Conservation (phyloP, 2,329 filamentous ascomycete genomes). For the Sordariomycetes sp. region DNA sequence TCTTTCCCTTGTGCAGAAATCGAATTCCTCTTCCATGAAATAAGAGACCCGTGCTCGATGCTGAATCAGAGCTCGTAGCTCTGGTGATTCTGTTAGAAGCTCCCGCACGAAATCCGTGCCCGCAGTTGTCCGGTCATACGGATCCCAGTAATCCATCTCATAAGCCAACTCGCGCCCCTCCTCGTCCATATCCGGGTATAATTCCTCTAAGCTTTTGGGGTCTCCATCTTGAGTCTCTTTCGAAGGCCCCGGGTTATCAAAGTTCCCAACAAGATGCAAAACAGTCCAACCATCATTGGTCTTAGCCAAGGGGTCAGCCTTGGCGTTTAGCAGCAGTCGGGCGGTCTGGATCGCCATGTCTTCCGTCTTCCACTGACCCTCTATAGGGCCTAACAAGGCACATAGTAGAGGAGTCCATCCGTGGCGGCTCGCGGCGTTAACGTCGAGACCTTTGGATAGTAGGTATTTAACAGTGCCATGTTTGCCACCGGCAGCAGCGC, state of each 20-base stretch:
- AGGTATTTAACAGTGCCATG: conserved; percentile 10
- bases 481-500: conserved; percentile 14
- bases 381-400: too few relatives aligned
- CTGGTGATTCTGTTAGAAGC: background rate
- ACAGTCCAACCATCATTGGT: background rate
- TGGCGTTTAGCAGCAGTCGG: background rate
- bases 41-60: background rate
- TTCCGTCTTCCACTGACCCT: too few relatives aligned
- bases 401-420: conserved; percentile 21
- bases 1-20: background rate
- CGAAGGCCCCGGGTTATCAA: background rate
- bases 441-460: conserved; percentile 8
- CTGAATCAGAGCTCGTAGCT: background rate
- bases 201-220: background rate
- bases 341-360: background rate
- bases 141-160: too few relatives aligned
- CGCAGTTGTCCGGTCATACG: background rate
- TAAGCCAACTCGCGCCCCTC: background rate
- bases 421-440: conserved; percentile 12
- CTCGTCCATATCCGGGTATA: background rate
- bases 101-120: background rate
- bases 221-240: too few relatives aligned
- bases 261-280: background rate
- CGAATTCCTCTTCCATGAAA: background rate
- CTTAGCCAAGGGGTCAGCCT: background rate